Evolutionary conservation across 2,329 filamentous ascomycete species (phyloP), one percentile per base, ranked within the genome.

Genomic region (Verticillium klebahnii): DNA sequence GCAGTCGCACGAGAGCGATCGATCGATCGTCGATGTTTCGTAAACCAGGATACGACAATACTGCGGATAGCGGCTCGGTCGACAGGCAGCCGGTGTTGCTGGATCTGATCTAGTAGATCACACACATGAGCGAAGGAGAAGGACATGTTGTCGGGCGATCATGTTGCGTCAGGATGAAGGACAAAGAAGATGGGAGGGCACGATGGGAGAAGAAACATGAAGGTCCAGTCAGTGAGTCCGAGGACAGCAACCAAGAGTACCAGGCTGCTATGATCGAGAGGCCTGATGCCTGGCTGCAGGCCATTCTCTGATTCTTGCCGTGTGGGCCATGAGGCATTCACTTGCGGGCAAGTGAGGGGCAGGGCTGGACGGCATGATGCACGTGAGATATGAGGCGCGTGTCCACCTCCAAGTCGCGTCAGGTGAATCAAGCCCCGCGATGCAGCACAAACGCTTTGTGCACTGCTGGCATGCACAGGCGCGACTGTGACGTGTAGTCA

Each of bases 41-140:
- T 71, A 73, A 96, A 95, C 93, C 93, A 97, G 32, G 78, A 73
- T 11, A 76, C 70, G 39, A 92, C 80, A 5, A 79, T 70, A 3
- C 40, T 50, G 9, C 40, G 19, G 9, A n/a, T 12, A 12, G 19
- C 40, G 15, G 56, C 67, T 62, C 65, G 72, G 57, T 74, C 74
- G 15, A 69, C 73, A 2, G 69, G 67, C 1, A 71, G 61, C 31
- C 72, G 73, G 5, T 76, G 72, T 55, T 74, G 73, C 63, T 93
- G 86, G 17, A 93, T 80, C 29, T 81, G 76, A 64, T 93, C 86
- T 54, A 97, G 80, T 4, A 97, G 79, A 64, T 90, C 85, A 77
- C 91, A 94, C 56, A 96, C 77, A 63, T 83, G 79, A n/a, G 80
- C 77, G 73, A 95, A 96, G 1, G 79, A 80, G 66, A 92, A 80